A percentile compares a stretch with the other conserved stretches of the same genome.
Conservation (phyloP, 768 basidiomycete genomes). For the Xerocomus potaroensis region DNA sequence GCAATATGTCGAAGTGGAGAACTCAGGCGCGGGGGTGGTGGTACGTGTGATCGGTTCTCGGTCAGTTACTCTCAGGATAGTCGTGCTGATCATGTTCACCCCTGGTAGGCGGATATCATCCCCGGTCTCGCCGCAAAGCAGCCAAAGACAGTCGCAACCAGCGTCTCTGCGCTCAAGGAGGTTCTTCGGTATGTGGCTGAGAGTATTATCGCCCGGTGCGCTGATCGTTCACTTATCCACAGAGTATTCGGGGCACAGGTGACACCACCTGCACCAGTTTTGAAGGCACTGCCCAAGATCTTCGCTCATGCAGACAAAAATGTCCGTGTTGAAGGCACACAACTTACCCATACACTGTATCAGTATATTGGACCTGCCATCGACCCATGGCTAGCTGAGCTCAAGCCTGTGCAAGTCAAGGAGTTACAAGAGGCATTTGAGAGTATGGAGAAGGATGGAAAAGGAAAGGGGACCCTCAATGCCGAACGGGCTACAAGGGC, state of each 20-base stretch:
- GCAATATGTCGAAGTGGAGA: constrained; percentile 93
- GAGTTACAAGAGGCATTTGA: constrained; percentile 93
- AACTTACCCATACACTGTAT: constrained; percentile 73
- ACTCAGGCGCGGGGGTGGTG: constrained; percentile 79
- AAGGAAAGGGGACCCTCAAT: constrained; percentile 77
- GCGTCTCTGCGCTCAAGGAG: constrained; percentile 75
- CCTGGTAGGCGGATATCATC: constrained; percentile 65
- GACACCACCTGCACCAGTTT: constrained; percentile 71
- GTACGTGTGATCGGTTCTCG: constrained; percentile 49
- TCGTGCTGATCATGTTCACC: constrained; percentile 25
- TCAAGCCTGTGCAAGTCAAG: constrained; percentile 96
- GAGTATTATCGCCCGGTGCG: background rate
- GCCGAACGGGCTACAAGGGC: constrained; percentile 75
- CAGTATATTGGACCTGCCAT: constrained; percentile 83
- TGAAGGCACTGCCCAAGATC: constrained; percentile 87
- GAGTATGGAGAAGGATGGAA: constrained; percentile 74
- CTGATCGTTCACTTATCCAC: constrained; percentile 2
- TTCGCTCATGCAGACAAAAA: constrained; percentile 94
- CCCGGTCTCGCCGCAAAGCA: constrained; percentile 88
- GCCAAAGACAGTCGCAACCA: constrained; percentile 86
- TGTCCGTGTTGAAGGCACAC: constrained; percentile 87
- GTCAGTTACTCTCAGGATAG: constrained; percentile 26
- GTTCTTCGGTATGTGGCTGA: constrained; percentile 61
- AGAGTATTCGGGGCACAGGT: constrained; percentile 79
- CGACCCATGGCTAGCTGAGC: constrained; percentile 77